These are phyloP conservation scores for Termitomyces sp. DNA, from an alignment of 768 basidiomycete species.

Conservation along the genomic window DNA sequence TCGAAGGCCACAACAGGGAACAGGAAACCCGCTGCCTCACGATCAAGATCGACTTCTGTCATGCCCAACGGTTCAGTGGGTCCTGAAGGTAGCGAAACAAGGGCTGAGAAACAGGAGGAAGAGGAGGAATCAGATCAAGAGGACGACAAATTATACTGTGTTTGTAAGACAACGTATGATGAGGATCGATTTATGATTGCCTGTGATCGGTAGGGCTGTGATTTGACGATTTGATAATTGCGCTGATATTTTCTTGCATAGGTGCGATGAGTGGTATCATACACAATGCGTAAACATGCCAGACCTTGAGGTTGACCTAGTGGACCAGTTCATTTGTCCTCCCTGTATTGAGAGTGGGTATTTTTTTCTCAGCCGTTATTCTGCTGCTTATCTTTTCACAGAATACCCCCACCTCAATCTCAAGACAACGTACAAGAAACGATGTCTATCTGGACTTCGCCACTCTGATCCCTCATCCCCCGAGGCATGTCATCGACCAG, in stretches of 20 bases:
- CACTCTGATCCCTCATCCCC: slow-evolving; percentile 60
- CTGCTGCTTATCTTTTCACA: slow-evolving; percentile 21
- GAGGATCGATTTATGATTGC: slow-evolving; percentile 91
- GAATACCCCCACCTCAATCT: slow-evolving; percentile 58
- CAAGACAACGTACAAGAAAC: slow-evolving; percentile 75
- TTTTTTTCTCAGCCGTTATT: not conserved
- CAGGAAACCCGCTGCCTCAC: slow-evolving; percentile 38
- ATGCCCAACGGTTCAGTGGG: slow-evolving; percentile 50
- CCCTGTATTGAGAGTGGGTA: slow-evolving; percentile 70
- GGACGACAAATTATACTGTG: slow-evolving; percentile 80
- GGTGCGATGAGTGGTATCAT: slow-evolving; percentile 96
- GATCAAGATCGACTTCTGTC: slow-evolving; percentile 70
- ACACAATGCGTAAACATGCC: slow-evolving; percentile 80
- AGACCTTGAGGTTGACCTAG: slow-evolving; percentile 79
- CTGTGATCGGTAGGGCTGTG: slow-evolving; percentile 71
- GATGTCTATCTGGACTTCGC: slow-evolving; percentile 68
- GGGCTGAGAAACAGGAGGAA: slow-evolving; percentile 39
- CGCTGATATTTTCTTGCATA: slow-evolving; percentile 23
- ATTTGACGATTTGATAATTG: not conserved
- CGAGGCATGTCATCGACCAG: slow-evolving; percentile 75
- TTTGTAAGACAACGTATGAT: slow-evolving; percentile 86
- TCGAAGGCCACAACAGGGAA: slow-evolving; percentile 18
- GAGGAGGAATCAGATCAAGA: slow-evolving; percentile 49
- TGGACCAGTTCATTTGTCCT: slow-evolving; percentile 92
- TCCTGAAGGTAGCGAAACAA: slow-evolving; percentile 31